Percentiles rank a stretch among this genome's conserved stretches.
phyloP scores from a whole-genome alignment of 2,329 filamentous ascomycete species.

The Blastomyces gilchristii region DNA sequence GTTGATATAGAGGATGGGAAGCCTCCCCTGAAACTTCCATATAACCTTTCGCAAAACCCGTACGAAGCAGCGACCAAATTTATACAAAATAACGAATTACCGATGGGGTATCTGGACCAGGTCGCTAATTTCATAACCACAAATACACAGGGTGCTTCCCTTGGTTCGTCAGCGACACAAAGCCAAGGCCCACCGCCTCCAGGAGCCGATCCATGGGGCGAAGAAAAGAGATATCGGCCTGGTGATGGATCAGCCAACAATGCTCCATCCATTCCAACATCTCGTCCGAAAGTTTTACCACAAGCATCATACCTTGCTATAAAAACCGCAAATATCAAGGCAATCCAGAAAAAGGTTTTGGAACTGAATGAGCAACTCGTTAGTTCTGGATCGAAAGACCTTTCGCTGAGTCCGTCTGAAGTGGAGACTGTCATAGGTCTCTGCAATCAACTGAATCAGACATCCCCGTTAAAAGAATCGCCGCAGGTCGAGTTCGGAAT shows the following conservation, averaged over 20 bases:
- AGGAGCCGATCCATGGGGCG: conserved; percentile 57
- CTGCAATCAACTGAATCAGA: conserved; percentile 51
- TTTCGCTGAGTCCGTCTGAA: conserved; percentile 63
- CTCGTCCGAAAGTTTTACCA: conserved; percentile 55
- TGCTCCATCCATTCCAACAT: conserved; percentile 25
- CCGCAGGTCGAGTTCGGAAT: conserved; percentile 46
- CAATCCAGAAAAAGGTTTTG: conserved; percentile 65
- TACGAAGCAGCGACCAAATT: conserved; percentile 90
- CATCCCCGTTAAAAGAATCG: conserved; percentile 32
- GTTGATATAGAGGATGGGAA: conserved; percentile 94
- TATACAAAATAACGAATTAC: conserved; percentile 76
- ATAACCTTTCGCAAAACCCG: conserved; percentile 82
- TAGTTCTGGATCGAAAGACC: conserved; percentile 58
- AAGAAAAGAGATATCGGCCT: conserved; percentile 67
- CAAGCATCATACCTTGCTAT: conserved; percentile 73
- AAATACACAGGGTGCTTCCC: conserved; percentile 76
- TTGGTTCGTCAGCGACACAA: conserved; percentile 51
- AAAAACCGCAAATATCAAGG: conserved; percentile 56
- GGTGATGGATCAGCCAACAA: conserved; percentile 44
- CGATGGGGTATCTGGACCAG: conserved; percentile 77
- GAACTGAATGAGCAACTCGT: conserved; percentile 62
- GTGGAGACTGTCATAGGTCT: conserved; percentile 52
- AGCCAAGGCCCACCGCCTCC: conserved; percentile 36
- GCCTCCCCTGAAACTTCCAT: conserved; percentile 84
- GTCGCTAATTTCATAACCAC: conserved; percentile 85